Evolutionary conservation across 2,329 filamentous ascomycete species (phyloP).

Genomic region (Simplicillium aogashimaense): DNA sequence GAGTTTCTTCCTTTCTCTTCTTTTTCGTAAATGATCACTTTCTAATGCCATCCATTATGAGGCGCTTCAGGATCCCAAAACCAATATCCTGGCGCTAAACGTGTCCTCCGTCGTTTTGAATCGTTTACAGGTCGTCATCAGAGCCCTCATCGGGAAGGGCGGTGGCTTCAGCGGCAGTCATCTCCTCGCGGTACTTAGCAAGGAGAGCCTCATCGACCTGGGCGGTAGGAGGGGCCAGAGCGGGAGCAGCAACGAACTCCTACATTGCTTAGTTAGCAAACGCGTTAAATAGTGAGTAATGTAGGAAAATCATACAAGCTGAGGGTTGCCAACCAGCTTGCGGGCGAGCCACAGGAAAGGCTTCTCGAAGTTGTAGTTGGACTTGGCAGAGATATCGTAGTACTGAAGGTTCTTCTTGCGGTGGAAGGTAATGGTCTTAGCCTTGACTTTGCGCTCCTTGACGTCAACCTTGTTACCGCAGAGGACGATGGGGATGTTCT

Average conservation of each 20-base stretch:
- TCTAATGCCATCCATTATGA: too few relatives aligned
- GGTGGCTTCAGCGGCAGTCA: constrained; percentile 68
- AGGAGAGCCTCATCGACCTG: constrained; percentile 78
- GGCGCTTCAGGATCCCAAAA: constrained; percentile 15
- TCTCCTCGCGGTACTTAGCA: constrained; percentile 77
- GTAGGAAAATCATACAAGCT: constrained; percentile 11
- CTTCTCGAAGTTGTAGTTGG: constrained; percentile 99
- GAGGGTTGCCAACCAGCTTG: constrained; percentile 92
- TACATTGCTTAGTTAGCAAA: constrained; percentile 22
- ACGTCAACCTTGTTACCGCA: constrained; percentile 99
- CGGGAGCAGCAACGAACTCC: constrained; percentile 95
- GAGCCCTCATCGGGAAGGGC: constrained; percentile 95
- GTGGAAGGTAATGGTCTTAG: constrained; percentile 99
- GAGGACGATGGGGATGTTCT: constrained; percentile 98
- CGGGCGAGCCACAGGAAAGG: constrained; percentile 98
- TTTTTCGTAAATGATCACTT: constrained; percentile 28
- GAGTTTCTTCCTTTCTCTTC: constrained; percentile 10
- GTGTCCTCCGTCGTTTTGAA: constrained; percentile 9
- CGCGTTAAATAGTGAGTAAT: neutral
- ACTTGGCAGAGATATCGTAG: constrained; percentile 99
- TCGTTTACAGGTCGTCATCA: constrained; percentile 52
- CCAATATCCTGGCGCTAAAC: constrained; percentile 13
- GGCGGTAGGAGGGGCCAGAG: constrained; percentile 88
- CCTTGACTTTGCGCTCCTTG: constrained; percentile 99
- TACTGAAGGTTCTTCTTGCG: constrained; percentile 99